Evolutionary conservation across 2,329 filamentous ascomycete species (phyloP).

Genomic region (Chaetomiaceae sp.): DNA sequence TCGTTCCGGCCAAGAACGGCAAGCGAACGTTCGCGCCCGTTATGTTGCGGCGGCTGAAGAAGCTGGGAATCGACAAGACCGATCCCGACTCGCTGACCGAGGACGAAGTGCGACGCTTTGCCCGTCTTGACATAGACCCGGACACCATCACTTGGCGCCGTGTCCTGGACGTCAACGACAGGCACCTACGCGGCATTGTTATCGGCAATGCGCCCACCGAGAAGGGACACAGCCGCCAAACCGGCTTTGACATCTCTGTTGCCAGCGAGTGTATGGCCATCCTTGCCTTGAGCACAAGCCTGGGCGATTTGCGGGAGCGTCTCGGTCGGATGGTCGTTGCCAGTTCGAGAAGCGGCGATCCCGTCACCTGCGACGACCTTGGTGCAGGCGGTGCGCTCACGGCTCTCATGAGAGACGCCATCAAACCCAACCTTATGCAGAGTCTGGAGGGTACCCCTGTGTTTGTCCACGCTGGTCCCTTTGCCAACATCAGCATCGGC

Average conservation of each 20-base stretch:
- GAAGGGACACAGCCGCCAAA: conserved; percentile 80
- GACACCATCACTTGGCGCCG: conserved; percentile 96
- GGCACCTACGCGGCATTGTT: conserved; percentile 83
- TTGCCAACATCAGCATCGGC: conserved; percentile 97
- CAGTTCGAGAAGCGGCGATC: conserved; percentile 76
- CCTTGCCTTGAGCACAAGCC: conserved; percentile 80
- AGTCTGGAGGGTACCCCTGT: conserved; percentile 95
- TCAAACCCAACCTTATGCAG: conserved; percentile 99
- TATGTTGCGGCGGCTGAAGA: conserved; percentile 90
- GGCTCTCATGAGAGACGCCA: conserved; percentile 93
- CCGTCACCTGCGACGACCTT: conserved; percentile 92
- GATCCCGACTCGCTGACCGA: conserved; percentile 84
- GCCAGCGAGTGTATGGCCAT: conserved; percentile 99
- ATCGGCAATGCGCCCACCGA: conserved; percentile 85
- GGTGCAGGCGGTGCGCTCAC: conserved; percentile 88
- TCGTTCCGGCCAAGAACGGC: conserved; percentile 87
- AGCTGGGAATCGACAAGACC: conserved; percentile 93
- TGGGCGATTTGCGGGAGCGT: conserved; percentile 85
- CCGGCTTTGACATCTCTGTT: conserved; percentile 95
- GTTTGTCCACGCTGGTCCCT: conserved; percentile 94
- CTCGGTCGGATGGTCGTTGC: conserved; percentile 94
- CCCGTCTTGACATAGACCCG: conserved; percentile 92
- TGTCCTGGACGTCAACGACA: conserved; percentile 94
- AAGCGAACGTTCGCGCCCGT: conserved; percentile 79
- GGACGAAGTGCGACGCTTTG: conserved; percentile 82